Percentiles rank a stretch among this genome's conserved stretches.
Conservation (phyloP, 2,329 filamentous ascomycete genomes). For the Colletotrichum higginsianum region DNA sequence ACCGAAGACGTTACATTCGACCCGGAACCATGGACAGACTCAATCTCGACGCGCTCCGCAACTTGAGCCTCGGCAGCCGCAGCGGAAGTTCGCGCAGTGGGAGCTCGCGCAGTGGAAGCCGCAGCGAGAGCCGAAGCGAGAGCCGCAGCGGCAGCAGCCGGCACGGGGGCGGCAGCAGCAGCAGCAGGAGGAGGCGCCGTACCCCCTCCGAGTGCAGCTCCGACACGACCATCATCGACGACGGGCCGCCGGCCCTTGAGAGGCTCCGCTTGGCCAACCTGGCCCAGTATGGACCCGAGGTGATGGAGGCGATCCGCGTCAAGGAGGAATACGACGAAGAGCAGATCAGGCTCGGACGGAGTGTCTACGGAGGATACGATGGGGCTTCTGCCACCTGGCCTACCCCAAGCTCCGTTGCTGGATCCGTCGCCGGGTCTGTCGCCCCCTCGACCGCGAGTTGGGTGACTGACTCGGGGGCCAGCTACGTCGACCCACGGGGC, state of each 20-base stretch:
- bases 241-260: slow-evolving; percentile 11
- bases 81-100: neutral
- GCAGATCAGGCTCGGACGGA: neutral
- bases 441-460: neutral
- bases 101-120: too few species aligned
- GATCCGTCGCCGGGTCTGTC: neutral
- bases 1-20: too few species aligned
- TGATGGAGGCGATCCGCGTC: neutral
- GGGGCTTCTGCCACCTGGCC: too few species aligned
- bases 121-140: too few species aligned
- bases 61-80: neutral
- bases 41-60: neutral
- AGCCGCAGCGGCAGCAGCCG: neutral
- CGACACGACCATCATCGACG: neutral
- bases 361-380: neutral
- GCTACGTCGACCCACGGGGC: neutral
- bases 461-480: neutral
- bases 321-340: neutral
- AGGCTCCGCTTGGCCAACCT: neutral
- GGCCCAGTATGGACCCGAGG: neutral
- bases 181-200: neutral
- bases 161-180: neutral
- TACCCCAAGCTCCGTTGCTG: neutral
- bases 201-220: neutral
- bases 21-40: neutral